Conservation (phyloP, 306 rosid species). For the Delonix regia region DNA sequence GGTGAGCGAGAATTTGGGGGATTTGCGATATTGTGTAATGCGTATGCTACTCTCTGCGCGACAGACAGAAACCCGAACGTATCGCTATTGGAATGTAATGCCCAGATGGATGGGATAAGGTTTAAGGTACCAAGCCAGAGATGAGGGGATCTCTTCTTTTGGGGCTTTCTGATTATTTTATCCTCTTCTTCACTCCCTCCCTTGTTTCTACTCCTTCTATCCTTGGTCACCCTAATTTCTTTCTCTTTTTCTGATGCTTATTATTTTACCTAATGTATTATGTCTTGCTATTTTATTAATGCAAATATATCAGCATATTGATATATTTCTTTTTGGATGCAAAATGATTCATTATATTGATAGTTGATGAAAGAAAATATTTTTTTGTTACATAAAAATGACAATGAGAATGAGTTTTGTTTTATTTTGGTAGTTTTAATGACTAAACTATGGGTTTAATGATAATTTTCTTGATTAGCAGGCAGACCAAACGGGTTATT, state of each 20-base stretch:
- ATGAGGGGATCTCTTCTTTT: neutral
- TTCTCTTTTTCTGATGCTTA: neutral
- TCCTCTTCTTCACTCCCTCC: neutral
- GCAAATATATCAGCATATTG: too few relatives aligned
- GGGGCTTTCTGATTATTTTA: neutral
- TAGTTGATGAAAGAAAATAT: neutral
- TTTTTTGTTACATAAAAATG: neutral
- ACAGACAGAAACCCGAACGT: neutral
- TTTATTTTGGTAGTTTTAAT: neutral
- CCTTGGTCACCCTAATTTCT: neutral
- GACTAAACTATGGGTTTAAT: neutral
- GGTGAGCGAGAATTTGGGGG: slow-evolving; percentile 5
- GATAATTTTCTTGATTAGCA: neutral
- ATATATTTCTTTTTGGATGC: too few relatives aligned
- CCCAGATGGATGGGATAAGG: slow-evolving; percentile 9
- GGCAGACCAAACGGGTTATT: neutral
- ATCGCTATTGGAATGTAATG: neutral
- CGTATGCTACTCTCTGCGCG: neutral
- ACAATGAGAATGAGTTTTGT: neutral
- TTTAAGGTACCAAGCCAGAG: neutral
- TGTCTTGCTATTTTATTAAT: too few relatives aligned
- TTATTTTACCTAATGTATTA: too few relatives aligned
- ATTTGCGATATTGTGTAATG: neutral
- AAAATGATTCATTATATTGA: neutral
- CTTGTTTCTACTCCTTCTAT: neutral